phyloP scores from a whole-genome alignment of 495 filamentous ascomycete genomes.

The Penicillium longicatenatum region DNA sequence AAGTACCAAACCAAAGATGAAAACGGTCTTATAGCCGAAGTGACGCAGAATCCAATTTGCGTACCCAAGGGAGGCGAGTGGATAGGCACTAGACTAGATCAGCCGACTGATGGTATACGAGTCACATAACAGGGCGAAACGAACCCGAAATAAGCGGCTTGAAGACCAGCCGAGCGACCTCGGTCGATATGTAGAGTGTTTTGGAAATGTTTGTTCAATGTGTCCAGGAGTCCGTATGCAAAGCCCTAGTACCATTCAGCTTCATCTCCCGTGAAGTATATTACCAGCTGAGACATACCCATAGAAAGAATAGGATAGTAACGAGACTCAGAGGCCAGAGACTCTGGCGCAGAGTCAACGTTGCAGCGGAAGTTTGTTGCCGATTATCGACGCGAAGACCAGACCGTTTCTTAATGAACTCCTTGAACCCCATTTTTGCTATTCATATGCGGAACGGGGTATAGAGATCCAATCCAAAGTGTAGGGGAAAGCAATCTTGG shows the following conservation, averaged over 20 bases:
- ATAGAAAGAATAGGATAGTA: constrained; percentile 72
- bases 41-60: constrained; percentile 58
- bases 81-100: constrained; percentile 47
- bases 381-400: constrained; percentile 44
- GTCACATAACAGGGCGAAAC: background rate
- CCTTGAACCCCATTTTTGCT: constrained; percentile 7
- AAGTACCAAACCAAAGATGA: constrained; percentile 53
- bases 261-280: background rate
- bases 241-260: constrained; percentile 43
- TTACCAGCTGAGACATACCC: constrained; percentile 36
- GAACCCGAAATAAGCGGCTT: constrained; percentile 56
- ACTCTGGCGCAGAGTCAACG: constrained; percentile 60
- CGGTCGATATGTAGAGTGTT: constrained; percentile 52
- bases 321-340: constrained; percentile 51
- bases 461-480: background rate
- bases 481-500: background rate
- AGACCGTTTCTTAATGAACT: constrained; percentile 36
- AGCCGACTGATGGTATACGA: too few species aligned
- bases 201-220: constrained; percentile 58
- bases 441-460: background rate
- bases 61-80: constrained; percentile 61
- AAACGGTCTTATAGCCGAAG: constrained; percentile 55
- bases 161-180: constrained; percentile 53
- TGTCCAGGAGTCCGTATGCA: constrained; percentile 50
- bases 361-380: constrained; percentile 55